These are phyloP conservation scores for Pyrenochaeta sp. DNA, from an alignment of 2,329 filamentous ascomycete genomes.

Conservation along the genomic window DNA sequence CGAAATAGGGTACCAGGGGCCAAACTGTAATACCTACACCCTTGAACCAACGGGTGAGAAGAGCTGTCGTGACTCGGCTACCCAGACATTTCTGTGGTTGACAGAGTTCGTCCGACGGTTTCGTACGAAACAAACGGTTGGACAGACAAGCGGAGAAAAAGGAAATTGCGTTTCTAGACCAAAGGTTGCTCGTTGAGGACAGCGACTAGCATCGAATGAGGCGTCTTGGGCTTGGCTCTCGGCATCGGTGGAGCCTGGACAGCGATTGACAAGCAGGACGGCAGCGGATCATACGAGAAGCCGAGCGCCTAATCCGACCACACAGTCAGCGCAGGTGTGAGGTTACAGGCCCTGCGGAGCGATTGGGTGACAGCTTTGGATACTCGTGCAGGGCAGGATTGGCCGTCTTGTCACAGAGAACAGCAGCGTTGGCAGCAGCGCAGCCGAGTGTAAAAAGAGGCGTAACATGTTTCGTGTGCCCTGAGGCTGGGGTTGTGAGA, in stretches of 20 bases:
- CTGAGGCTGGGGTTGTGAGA: constrained; percentile 18
- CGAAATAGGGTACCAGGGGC: too few species aligned
- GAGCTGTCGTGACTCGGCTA: neutral
- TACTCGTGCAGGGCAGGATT: neutral
- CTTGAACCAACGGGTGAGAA: neutral
- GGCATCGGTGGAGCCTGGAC: neutral
- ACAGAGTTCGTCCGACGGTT: constrained; percentile 12
- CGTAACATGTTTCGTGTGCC: constrained; percentile 23
- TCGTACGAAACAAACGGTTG: constrained; percentile 17
- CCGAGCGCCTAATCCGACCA: constrained; percentile 32
- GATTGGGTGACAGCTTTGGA: constrained; percentile 17
- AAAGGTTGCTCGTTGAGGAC: too few species aligned
- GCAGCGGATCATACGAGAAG: constrained; percentile 27
- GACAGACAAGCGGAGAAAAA: constrained; percentile 11
- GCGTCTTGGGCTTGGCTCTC: neutral
- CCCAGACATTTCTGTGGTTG: neutral
- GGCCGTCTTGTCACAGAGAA: too few species aligned
- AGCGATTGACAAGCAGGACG: constrained; percentile 8
- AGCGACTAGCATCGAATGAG: neutral
- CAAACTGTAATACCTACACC: too few species aligned
- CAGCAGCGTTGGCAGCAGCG: neutral
- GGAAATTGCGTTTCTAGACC: constrained; percentile 18
- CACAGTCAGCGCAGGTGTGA: constrained; percentile 17
- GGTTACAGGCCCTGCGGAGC: constrained; percentile 1
- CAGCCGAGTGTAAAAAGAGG: constrained; percentile 1